A percentile compares a stretch with the other conserved stretches of the same genome.
Conservation (phyloP, 805 yeast species). For the Starmerella asiatica region DNA sequence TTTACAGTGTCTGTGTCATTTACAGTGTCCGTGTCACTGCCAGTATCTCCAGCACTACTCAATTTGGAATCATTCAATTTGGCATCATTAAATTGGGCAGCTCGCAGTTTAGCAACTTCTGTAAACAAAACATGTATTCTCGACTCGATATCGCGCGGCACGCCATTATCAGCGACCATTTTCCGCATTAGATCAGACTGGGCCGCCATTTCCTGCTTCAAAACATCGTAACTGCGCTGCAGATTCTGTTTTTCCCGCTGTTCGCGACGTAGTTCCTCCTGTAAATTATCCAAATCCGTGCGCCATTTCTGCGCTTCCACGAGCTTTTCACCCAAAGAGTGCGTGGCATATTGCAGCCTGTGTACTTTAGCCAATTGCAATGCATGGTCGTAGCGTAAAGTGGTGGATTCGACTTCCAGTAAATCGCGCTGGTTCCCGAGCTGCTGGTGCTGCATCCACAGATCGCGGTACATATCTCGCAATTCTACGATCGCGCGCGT, state of each 20-base stretch:
- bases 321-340: conserved; percentile 14
- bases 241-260: conserved; percentile 1
- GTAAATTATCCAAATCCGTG: conserved; percentile 2
- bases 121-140: conserved; percentile 3
- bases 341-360: conserved; percentile 15
- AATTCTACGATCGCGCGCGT: conserved; percentile 7
- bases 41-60: too few relatives aligned
- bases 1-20: too few relatives aligned
- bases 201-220: conserved; percentile 1
- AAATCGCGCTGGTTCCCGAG: conserved; percentile 14
- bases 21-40: too few relatives aligned
- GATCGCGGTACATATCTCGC: conserved; percentile 9
- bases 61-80: too few relatives aligned
- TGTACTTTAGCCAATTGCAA: conserved; percentile 13
- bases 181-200: not conserved
- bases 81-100: too few relatives aligned
- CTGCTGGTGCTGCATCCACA: conserved; percentile 13
- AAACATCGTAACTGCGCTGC: conserved; percentile 1
- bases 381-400: conserved; percentile 16
- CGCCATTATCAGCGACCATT: not conserved
- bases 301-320: conserved; percentile 8
- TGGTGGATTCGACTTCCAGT: conserved; percentile 13
- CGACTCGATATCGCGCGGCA: conserved; percentile 3
- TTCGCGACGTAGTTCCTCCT: conserved; percentile 5
- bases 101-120: conserved; percentile 5